Percentiles rank a stretch among this genome's conserved stretches.
Conservation (phyloP, 2,329 filamentous ascomycete genomes). For the Botryotinia globosa region DNA sequence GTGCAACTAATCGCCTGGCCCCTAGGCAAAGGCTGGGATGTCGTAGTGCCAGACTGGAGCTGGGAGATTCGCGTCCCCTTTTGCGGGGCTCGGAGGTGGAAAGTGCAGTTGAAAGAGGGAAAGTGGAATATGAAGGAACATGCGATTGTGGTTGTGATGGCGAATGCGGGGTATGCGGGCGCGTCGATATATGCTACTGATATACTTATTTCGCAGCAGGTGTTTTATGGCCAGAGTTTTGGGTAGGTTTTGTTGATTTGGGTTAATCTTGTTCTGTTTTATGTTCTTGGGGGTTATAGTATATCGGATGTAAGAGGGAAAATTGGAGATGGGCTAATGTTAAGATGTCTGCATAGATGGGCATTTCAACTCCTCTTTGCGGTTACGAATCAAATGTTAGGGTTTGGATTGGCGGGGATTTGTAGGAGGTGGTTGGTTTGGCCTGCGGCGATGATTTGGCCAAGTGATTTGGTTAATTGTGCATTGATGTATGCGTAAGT, state of each 20-base stretch:
- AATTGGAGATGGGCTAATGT: too few species aligned
- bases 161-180: constrained; percentile 57
- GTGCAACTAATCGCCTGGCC: constrained; percentile 7
- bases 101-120: not conserved
- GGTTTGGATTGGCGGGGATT: constrained; percentile 61
- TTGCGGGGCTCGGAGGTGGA: not conserved
- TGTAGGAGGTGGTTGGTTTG: constrained; percentile 55
- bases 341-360: not conserved
- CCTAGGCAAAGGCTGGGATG: constrained; percentile 34
- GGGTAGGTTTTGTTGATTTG: constrained; percentile 42
- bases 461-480: constrained; percentile 52
- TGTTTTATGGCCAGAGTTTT: constrained; percentile 71
- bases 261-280: too few species aligned
- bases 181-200: constrained; percentile 65
- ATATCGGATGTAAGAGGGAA: too few species aligned
- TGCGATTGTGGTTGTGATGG: constrained; percentile 62
- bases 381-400: constrained; percentile 60
- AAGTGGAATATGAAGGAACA: constrained; percentile 62
- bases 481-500: constrained; percentile 44
- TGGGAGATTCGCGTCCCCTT: constrained; percentile 33
- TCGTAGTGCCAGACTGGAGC: not conserved
- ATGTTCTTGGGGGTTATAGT: too few species aligned
- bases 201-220: constrained; percentile 66
- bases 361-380: constrained; percentile 56
- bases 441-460: constrained; percentile 65